These are phyloP conservation scores for Arthrobotrys entomopaga DNA, from an alignment of 2,329 filamentous ascomycete genomes.

Conservation along the genomic window DNA sequence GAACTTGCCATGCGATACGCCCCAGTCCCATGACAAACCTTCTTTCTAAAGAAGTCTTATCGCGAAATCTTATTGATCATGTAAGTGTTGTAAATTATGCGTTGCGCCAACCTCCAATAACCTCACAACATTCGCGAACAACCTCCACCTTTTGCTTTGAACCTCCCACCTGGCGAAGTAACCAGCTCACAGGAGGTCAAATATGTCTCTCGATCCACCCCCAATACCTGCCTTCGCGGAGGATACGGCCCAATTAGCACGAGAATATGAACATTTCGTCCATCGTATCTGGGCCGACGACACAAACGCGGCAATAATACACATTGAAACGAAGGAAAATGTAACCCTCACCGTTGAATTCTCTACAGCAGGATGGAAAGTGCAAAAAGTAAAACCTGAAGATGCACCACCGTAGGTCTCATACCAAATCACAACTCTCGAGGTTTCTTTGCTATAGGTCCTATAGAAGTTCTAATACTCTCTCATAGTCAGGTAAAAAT, in stretches of 20 bases:
- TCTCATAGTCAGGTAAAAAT: conserved; percentile 43
- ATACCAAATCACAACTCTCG: background rate
- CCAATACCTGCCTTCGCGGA: conserved; percentile 48
- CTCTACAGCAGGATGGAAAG: conserved; percentile 37
- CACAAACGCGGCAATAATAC: conserved; percentile 12
- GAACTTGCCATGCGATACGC: too few relatives aligned
- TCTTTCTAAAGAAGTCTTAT: too few relatives aligned
- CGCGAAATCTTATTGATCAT: too few relatives aligned
- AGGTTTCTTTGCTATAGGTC: background rate
- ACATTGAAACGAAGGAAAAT: conserved; percentile 46
- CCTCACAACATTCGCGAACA: conserved; percentile 28
- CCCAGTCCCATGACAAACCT: too few relatives aligned
- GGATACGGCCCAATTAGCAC: conserved; percentile 37
- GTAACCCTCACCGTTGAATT: conserved; percentile 35
- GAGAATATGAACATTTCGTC: conserved; percentile 45
- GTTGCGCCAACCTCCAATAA: conserved; percentile 3
- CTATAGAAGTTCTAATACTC: conserved; percentile 10
- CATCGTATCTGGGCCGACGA: conserved; percentile 41
- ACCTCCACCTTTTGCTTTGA: background rate
- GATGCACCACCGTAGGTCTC: conserved; percentile 42
- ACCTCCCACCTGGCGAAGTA: background rate
- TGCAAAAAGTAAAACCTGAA: conserved; percentile 33
- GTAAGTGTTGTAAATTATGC: conserved; percentile 20
- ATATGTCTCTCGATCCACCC: conserved; percentile 37
- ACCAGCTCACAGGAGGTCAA: conserved; percentile 9